Percentiles rank a stretch among this genome's conserved stretches.
These are phyloP conservation scores for Umbelopsis vinacea DNA, from an alignment of 192 early-diverging fungal species.

Conservation along the genomic window DNA sequence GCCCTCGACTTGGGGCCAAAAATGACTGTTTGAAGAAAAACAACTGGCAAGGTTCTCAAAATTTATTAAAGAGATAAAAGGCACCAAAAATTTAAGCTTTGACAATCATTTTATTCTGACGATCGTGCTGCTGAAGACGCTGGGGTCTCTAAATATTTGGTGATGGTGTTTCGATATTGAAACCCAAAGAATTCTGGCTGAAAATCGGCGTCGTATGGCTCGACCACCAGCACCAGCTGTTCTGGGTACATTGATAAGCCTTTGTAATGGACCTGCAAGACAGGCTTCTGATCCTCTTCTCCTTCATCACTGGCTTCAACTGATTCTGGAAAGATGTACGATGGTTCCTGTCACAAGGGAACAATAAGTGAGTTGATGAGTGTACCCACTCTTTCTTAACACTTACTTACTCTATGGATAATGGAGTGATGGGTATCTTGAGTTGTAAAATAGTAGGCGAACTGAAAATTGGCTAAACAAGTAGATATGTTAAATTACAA, in stretches of 20 bases:
- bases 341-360: background rate
- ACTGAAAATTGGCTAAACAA: conserved; percentile 2
- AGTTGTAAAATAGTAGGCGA: conserved; percentile 4
- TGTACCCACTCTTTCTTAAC: background rate
- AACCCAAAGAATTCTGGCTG: conserved; percentile 15
- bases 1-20: background rate
- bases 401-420: background rate
- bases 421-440: background rate
- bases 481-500: background rate
- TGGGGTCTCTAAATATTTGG: background rate
- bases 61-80: background rate
- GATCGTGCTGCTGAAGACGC: background rate
- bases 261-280: conserved; percentile 1
- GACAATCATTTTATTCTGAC: background rate
- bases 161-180: conserved; percentile 1
- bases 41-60: background rate
- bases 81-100: background rate
- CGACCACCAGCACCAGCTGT: conserved; percentile 3
- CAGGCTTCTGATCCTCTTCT: conserved; percentile 3
- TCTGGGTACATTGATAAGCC: conserved; percentile 1
- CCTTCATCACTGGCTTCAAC: background rate
- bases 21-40: background rate
- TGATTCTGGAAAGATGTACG: background rate
- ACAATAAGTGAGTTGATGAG: background rate
- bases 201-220: background rate